These are phyloP conservation scores for Myriosclerotinia curreyana DNA, from an alignment of 2,329 filamentous ascomycete species.

Conservation along the genomic window DNA sequence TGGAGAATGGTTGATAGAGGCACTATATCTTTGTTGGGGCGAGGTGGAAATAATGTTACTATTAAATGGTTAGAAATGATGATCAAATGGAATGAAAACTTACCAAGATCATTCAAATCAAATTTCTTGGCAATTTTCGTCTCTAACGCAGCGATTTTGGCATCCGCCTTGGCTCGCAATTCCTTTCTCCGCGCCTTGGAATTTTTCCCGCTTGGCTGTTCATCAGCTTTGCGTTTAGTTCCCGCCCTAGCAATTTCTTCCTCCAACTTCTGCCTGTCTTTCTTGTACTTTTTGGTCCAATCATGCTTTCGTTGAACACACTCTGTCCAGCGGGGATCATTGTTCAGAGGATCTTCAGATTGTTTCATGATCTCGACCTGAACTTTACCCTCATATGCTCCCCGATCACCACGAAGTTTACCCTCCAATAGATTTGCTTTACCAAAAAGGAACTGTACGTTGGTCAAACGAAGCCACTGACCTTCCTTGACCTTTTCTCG, in stretches of 20 bases:
- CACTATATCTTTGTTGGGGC: background rate
- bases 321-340: constrained; percentile 51
- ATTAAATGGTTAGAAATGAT: constrained; percentile 11
- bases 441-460: constrained; percentile 66
- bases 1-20: constrained; percentile 15
- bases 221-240: constrained; percentile 32
- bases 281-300: constrained; percentile 50
- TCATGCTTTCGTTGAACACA: constrained; percentile 61
- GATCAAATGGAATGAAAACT: constrained; percentile 15
- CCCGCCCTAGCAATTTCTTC: constrained; percentile 40
- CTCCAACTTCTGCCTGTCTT: constrained; percentile 41
- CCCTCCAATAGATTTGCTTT: constrained; percentile 62
- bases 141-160: constrained; percentile 33
- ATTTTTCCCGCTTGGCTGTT: constrained; percentile 24
- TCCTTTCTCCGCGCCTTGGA: constrained; percentile 34
- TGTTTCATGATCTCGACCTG: constrained; percentile 53
- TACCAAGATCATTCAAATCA: constrained; percentile 41
- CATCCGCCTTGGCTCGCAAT: constrained; percentile 36
- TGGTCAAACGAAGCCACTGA: constrained; percentile 64
- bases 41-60: background rate
- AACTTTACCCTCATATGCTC: constrained; percentile 49
- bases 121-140: constrained; percentile 18
- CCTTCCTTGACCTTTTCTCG: constrained; percentile 54
- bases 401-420: constrained; percentile 60
- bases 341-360: constrained; percentile 42